phyloP scores from a whole-genome alignment of 2,329 filamentous ascomycete species.

The Lizonia empirigonia region DNA sequence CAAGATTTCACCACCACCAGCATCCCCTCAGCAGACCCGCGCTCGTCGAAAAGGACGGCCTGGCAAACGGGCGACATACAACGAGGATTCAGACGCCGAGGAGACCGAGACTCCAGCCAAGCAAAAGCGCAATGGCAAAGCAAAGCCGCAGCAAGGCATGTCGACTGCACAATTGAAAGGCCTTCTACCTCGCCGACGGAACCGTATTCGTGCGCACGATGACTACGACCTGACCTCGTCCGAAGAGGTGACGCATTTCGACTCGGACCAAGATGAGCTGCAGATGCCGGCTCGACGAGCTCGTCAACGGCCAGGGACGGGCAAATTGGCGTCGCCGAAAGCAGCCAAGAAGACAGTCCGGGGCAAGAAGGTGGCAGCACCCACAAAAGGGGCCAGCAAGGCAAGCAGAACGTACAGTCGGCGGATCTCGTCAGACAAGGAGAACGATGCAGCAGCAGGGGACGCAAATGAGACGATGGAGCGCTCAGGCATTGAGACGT shows the following conservation, averaged over 20 bases:
- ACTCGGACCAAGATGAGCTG: conserved; percentile 53
- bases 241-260: conserved; percentile 37
- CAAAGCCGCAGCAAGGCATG: conserved; percentile 40
- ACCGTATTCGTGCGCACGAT: conserved; percentile 35
- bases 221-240: conserved; percentile 52
- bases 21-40: conserved; percentile 23
- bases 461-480: conserved; percentile 35
- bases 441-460: conserved; percentile 44
- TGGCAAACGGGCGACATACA: conserved; percentile 22
- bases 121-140: conserved; percentile 23
- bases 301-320: conserved; percentile 21
- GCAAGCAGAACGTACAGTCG: conserved; percentile 42
- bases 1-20: conserved; percentile 23
- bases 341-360: conserved; percentile 32
- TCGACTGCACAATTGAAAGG: conserved; percentile 54
- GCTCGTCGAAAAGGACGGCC: conserved; percentile 25
- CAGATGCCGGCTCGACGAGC: conserved; percentile 36
- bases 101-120: conserved; percentile 33
- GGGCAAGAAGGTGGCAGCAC: conserved; percentile 28
- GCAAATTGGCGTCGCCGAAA: conserved; percentile 31
- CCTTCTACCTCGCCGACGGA: conserved; percentile 52
- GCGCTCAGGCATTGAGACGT: conserved; percentile 33
- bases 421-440: conserved; percentile 50
- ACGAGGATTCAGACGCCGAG: conserved; percentile 32
- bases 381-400: conserved; percentile 28